phyloP scores from a whole-genome alignment of 2,329 filamentous ascomycete genomes.

The Didymella lethalis region DNA sequence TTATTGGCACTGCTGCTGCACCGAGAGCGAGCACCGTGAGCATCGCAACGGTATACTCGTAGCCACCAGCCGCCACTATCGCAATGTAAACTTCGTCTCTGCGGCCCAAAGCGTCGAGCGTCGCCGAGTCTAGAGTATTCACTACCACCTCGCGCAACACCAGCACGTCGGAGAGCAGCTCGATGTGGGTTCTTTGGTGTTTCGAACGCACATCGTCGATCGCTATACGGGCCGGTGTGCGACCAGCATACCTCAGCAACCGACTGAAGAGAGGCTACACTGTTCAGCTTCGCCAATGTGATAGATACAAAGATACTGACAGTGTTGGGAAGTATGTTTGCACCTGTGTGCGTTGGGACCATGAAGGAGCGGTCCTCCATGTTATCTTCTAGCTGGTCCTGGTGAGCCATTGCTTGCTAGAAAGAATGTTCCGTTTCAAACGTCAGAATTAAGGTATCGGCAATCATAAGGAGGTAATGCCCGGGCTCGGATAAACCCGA shows the following conservation, averaged over 20 bases:
- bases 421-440: neutral
- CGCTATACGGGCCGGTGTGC: conserved; percentile 46
- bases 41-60: conserved; percentile 59
- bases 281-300: neutral
- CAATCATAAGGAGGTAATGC: neutral
- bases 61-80: conserved; percentile 56
- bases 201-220: conserved; percentile 52
- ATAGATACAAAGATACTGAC: conserved; percentile 22
- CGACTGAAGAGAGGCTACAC: conserved; percentile 51
- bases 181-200: conserved; percentile 51
- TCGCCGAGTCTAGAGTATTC: conserved; percentile 38
- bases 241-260: conserved; percentile 52
- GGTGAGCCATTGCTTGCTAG: conserved; percentile 1
- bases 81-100: conserved; percentile 55
- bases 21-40: conserved; percentile 58
- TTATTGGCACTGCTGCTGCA: conserved; percentile 58
- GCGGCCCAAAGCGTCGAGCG: conserved; percentile 38
- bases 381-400: conserved; percentile 3
- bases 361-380: conserved; percentile 43
- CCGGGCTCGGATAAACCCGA: conserved; percentile 11
- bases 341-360: conserved; percentile 40
- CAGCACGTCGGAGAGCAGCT: conserved; percentile 57
- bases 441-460: too few relatives aligned
- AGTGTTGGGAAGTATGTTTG: conserved; percentile 43
- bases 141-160: conserved; percentile 52